These are phyloP conservation scores for Rhipidocladum racemiflorum DNA, from an alignment of 176 grass and related monocot genomes.

Conservation along the genomic window DNA sequence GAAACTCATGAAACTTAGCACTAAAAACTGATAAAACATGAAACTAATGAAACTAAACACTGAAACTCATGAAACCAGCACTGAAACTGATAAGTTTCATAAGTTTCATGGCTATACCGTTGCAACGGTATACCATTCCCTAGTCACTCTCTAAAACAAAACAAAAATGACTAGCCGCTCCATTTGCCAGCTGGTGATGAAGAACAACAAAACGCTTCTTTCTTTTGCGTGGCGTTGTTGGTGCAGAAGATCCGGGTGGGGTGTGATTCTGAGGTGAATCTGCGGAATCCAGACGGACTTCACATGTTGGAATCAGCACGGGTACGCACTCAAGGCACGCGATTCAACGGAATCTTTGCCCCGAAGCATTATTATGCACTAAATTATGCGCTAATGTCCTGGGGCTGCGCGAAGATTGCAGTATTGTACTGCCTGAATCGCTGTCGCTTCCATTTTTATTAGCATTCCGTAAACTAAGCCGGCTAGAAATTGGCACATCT, in stretches of 20 bases:
- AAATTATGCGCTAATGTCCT: neutral
- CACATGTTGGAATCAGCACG: neutral
- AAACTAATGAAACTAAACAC: too few relatives aligned
- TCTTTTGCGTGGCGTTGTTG: neutral
- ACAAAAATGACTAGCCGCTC: neutral
- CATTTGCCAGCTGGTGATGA: neutral
- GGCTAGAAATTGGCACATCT: too few relatives aligned
- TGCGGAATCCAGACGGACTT: constrained; percentile 22
- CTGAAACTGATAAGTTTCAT: too few relatives aligned
- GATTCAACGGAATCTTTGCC: constrained; percentile 22
- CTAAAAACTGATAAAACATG: too few relatives aligned
- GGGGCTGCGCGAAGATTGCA: constrained; percentile 6
- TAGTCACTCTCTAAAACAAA: too few relatives aligned
- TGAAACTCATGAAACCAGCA: too few relatives aligned
- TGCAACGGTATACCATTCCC: too few relatives aligned
- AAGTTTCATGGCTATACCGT: too few relatives aligned
- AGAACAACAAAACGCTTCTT: neutral
- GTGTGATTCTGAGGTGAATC: neutral
- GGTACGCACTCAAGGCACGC: neutral
- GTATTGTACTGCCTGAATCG: neutral
- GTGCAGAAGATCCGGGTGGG: constrained; percentile 4
- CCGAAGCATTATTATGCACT: neutral
- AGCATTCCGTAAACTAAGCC: neutral
- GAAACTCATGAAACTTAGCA: too few relatives aligned
- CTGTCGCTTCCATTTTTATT: neutral